Base-by-base conservation (phyloP, 1,284 basidiomycete species). In the Paramarasmius palmivorus region DNA sequence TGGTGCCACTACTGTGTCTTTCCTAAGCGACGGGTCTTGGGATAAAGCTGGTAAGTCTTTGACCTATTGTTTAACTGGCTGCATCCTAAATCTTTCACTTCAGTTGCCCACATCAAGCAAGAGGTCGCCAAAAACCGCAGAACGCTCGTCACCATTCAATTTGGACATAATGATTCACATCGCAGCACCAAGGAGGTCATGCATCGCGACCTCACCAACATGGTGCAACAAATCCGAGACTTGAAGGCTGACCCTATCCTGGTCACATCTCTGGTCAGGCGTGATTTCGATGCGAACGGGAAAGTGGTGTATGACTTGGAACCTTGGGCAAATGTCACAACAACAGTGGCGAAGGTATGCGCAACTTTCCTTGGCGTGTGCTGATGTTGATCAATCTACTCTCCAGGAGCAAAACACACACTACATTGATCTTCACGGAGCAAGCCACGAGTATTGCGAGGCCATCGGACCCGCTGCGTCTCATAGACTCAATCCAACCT, bases 401-500 rank as follows among this genome's bases (percentile, higher is more conserved):
- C 12, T 6, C 6, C 29, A 19, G 22, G 22, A 40, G 10, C 17
- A 46, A 15, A 46, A 46, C 6, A 46, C 44, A 8, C 44, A 46
- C 14, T n/a, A 29, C n/a, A 9, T 42, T 9, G 41, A 42, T 42
- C 22, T 46, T 7, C 25, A 46, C 26, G 25, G 25, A 26, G 25
- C 23, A 17, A 46, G 44, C 25, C n/a, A 15, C n/a, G 32, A 46
- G 25, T 46, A 46, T 15, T 46, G 25, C 44, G 44, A 46, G 26
- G 44, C 23, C 6, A 46, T 46, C 14, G 25, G 25, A n/a, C 3
- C 44, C 12, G 19, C 25, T 26, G 22, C 44, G 4, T 9, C 44
- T 17, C 44, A 46, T 7, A 46, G 29, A 19, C 17, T 46, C 9
- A 19, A 46, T 32, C 44, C 22, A 15, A 12, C 6, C 6, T 12